Evolutionary conservation across 2,329 filamentous ascomycete genomes (phyloP), one percentile per base, ranked within the genome.

Genomic region (Cladophialophora chaetospira): DNA sequence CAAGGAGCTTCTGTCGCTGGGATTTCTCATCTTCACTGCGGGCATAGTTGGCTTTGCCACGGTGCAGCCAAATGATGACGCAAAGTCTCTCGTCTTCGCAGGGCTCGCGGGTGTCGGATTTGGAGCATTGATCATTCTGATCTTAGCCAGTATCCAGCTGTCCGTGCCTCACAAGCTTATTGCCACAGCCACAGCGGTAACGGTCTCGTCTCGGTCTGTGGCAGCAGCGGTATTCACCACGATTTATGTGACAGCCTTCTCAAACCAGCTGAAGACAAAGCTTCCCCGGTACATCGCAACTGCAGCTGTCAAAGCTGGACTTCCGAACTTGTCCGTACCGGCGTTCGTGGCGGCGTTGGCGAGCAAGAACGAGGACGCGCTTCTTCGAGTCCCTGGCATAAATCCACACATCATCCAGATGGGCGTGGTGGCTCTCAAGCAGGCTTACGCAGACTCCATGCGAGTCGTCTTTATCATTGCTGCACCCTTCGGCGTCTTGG

Each of bases 401-500:
- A 36, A 19, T 10, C 40, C 48, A 15, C 23, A 48, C 3, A 50
- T 43, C 19, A 59, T 45, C 8, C 4, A 10, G 26, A 19, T 25
- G 10, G 52, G 31, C n/a, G 8, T 33, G n/a, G 35, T n/a, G 35
- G 42, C 52, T 10, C 4, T 42, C n/a, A 55, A 59, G 31, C 52
- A 55, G 17, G 56, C 56, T 17, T 55, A 42, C 26, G 51, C 52
- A 8, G 56, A 59, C 21, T 50, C 44, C n/a, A 6, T 59, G n/a
- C 33, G 56, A 31, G 19, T 55, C 4, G 33, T 51, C 3, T 59
- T 36, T 35, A 49, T 59, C 11, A 59, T 59, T 29, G 35, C 56
- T 5, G 17, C 28, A 17, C 56, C 56, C 5, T 59, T 59, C 33
- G 56, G 52, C 10, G 21, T 51, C n/a, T 11, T 56, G 13, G 56